These are phyloP conservation scores for Gonium pectorale DNA, from an alignment of 139 green algal genomes.

Conservation along the genomic window DNA sequence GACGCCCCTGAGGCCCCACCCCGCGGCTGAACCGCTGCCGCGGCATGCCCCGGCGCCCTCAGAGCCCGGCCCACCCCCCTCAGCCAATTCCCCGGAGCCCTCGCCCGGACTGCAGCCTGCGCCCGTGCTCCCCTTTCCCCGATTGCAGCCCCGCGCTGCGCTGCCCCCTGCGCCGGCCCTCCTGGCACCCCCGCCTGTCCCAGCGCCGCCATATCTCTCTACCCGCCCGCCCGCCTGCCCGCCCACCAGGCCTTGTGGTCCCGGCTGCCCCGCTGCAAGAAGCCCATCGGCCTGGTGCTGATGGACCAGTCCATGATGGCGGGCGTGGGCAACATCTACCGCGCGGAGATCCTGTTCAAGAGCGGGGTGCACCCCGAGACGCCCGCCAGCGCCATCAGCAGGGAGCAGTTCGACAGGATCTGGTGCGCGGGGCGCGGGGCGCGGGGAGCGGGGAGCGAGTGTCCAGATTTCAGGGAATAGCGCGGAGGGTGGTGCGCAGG, in stretches of 20 bases:
- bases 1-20: no score
- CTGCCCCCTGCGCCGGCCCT: neutral
- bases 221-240: neutral
- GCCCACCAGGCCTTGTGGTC: slow-evolving; percentile 9
- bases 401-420: slow-evolving; percentile 69
- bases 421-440: slow-evolving; percentile 45
- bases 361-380: slow-evolving; percentile 86
- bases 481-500: no score
- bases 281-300: slow-evolving; percentile 82
- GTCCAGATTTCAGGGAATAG: no score
- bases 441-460: neutral
- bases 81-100: no score
- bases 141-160: no score
- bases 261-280: slow-evolving; percentile 33
- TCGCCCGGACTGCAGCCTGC: no score
- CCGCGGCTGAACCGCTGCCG: no score
- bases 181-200: neutral
- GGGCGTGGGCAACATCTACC: slow-evolving; percentile 92
- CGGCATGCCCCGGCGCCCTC: no score
- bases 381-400: slow-evolving; percentile 62
- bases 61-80: no score
- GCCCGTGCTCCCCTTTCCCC: no score
- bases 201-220: neutral
- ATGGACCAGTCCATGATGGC: slow-evolving; percentile 90
- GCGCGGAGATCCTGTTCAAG: slow-evolving; percentile 86